These are phyloP conservation scores for Pezicula neosporulosa DNA, from an alignment of 2,329 filamentous ascomycete species.

Conservation along the genomic window DNA sequence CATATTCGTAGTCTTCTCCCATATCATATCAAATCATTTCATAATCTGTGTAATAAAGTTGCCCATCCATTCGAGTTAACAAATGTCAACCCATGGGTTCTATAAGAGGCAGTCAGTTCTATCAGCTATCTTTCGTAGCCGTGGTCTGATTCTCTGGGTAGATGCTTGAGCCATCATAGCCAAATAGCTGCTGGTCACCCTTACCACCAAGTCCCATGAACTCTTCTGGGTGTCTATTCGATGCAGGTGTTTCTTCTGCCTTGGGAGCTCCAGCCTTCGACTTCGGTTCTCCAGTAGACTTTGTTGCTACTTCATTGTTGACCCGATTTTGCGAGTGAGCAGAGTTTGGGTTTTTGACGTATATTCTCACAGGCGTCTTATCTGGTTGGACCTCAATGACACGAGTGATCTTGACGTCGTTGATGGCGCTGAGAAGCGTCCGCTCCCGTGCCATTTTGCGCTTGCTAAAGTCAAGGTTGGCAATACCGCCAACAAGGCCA, in stretches of 20 bases:
- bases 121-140: neutral
- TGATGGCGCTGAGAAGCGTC: constrained; percentile 79
- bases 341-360: constrained; percentile 62
- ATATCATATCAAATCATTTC: too few species aligned
- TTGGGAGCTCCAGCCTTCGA: constrained; percentile 27
- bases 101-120: too few species aligned
- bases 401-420: constrained; percentile 63
- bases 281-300: constrained; percentile 20
- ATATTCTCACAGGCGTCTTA: constrained; percentile 66
- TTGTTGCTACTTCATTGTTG: constrained; percentile 36
- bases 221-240: constrained; percentile 64
- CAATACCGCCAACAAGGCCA: constrained; percentile 83
- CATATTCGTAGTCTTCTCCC: neutral
- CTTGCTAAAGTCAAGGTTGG: constrained; percentile 76
- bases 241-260: constrained; percentile 65
- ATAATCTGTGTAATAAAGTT: too few species aligned
- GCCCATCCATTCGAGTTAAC: too few species aligned
- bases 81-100: too few species aligned
- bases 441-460: constrained; percentile 78
- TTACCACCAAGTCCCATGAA: constrained; percentile 85
- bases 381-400: constrained; percentile 52
- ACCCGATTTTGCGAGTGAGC: constrained; percentile 36
- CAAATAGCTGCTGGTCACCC: constrained; percentile 77
- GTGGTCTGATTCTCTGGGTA: constrained; percentile 39
- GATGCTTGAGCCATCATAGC: constrained; percentile 53